phyloP scores from a whole-genome alignment of 345 rosid species.

The Ailanthus altissimus region DNA sequence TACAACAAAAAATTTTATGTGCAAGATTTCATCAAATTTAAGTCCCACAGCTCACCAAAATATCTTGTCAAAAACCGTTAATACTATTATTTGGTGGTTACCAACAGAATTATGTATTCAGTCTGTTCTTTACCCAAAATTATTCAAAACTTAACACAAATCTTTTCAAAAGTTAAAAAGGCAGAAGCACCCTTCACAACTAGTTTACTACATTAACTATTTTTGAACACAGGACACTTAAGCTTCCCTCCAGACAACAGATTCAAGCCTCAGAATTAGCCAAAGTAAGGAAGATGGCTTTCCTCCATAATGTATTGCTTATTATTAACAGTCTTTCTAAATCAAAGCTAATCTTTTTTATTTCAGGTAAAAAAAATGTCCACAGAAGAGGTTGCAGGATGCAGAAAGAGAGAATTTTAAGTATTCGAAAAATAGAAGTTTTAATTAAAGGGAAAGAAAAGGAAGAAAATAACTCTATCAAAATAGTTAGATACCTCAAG shows the following conservation, averaged over 20 bases:
- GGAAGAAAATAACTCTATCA: not conserved
- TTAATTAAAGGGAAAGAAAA: not conserved
- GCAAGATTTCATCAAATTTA: not conserved
- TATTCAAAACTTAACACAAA: slow-evolving; percentile 1
- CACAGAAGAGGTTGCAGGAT: too few relatives aligned
- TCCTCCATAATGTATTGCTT: too few relatives aligned
- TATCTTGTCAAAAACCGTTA: not conserved
- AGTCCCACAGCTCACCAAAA: slow-evolving; percentile 5
- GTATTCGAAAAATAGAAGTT: not conserved
- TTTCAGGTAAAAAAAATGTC: too few relatives aligned
- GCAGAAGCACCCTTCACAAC: too few relatives aligned
- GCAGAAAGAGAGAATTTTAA: not conserved
- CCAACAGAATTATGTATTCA: not conserved
- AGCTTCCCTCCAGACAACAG: too few relatives aligned
- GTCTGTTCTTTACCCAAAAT: not conserved
- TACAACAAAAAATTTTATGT: slow-evolving; percentile 26
- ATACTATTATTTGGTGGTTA: not conserved
- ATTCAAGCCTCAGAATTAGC: too few relatives aligned
- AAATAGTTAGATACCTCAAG: slow-evolving; percentile 57
- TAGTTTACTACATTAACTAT: too few relatives aligned
- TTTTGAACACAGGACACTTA: too few relatives aligned
- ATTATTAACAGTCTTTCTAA: too few relatives aligned
- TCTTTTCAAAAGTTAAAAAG: not conserved
- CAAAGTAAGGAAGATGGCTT: too few relatives aligned
- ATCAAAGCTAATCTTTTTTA: too few relatives aligned